Evolutionary conservation across 305 asterid species (phyloP).

Genomic region (Salvia sclarea): DNA sequence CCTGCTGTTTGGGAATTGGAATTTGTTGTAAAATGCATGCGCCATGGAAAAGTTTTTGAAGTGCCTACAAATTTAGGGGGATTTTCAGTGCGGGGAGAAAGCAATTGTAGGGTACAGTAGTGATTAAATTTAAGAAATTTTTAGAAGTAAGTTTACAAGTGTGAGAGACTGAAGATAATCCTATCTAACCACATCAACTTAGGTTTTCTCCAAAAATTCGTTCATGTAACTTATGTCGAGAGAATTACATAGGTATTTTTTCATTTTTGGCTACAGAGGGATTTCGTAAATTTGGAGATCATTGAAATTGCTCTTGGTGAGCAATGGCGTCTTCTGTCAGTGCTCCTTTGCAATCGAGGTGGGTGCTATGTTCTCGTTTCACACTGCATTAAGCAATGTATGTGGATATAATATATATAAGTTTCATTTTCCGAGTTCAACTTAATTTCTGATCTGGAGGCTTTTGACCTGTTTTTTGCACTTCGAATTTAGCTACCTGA

Average conservation of each 20-base stretch:
- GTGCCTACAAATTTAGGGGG: neutral
- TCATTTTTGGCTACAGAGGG: constrained; percentile 31
- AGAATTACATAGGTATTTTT: neutral
- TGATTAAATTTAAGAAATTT: neutral
- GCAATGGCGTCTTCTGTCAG: constrained; percentile 52
- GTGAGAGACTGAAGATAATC: constrained; percentile 21
- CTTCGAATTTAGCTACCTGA: constrained; percentile 44
- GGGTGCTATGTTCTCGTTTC: neutral
- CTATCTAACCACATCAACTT: neutral
- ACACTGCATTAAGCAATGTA: neutral
- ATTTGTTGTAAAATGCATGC: neutral
- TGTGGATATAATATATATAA: neutral
- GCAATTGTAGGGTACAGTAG: neutral
- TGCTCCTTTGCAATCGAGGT: constrained; percentile 58
- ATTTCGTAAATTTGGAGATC: constrained; percentile 22
- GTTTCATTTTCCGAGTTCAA: constrained; percentile 10
- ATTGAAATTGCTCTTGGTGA: constrained; percentile 27
- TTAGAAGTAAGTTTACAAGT: neutral
- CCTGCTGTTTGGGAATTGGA: constrained; percentile 18
- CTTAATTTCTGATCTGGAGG: constrained; percentile 6
- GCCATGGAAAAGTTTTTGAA: neutral
- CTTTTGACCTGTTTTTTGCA: constrained; percentile 16
- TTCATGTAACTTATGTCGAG: neutral
- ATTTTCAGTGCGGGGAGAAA: neutral
- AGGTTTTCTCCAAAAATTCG: neutral